A percentile compares a stretch with the other conserved stretches of the same genome.
Evolutionary conservation across 2,329 filamentous ascomycete genomes (phyloP).

Genomic region (Fusarium redolens): DNA sequence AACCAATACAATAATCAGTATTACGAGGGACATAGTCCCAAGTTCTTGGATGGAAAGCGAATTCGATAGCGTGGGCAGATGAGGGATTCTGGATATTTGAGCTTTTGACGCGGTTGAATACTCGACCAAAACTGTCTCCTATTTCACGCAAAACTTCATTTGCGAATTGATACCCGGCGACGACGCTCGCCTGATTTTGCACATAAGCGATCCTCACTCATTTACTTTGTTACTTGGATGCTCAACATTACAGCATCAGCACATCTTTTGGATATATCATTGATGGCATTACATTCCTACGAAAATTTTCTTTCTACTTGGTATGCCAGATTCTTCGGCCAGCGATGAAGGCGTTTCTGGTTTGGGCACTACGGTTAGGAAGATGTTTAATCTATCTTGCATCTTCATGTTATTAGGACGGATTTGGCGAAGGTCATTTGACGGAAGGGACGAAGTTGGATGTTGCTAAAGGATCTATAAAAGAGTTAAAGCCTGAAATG

Average conservation of each 20-base stretch:
- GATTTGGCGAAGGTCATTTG: not conserved
- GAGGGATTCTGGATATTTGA: conserved; percentile 9
- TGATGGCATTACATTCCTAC: not conserved
- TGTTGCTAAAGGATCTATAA: conserved; percentile 11
- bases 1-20: conserved; percentile 60
- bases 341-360: conserved; percentile 33
- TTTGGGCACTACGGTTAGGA: conserved; percentile 1
- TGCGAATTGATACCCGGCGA: conserved; percentile 45
- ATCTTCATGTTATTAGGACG: conserved; percentile 1
- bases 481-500: conserved; percentile 4
- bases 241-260: conserved; percentile 10
- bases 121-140: conserved; percentile 9
- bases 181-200: conserved; percentile 34
- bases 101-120: not conserved
- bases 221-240: conserved; percentile 16
- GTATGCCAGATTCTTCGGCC: conserved; percentile 24
- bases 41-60: conserved; percentile 67
- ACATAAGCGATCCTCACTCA: conserved; percentile 13
- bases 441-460: conserved; percentile 5
- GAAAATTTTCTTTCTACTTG: conserved; percentile 6
- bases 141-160: conserved; percentile 29
- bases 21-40: conserved; percentile 62
- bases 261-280: conserved; percentile 5
- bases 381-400: conserved; percentile 9
- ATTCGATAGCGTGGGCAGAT: conserved; percentile 46